Conservation (phyloP, 371 early-diverging fungal species). For the Synchytrium microbalum region DNA sequence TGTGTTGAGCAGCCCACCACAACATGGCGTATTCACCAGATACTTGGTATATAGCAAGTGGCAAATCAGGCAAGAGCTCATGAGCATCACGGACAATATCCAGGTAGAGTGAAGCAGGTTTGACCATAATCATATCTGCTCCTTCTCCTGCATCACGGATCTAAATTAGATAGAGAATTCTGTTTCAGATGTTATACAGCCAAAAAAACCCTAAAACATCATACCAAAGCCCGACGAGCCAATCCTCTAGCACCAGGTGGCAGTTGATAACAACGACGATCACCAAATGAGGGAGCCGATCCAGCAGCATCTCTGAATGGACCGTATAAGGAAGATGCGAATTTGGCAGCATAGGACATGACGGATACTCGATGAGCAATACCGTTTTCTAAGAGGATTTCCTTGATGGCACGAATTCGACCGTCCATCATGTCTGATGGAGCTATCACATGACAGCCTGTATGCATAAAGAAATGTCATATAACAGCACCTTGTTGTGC, state of each 20-base stretch:
- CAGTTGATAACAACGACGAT: conserved; percentile 91
- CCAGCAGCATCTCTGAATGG: conserved; percentile 94
- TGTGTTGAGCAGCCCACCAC: conserved; percentile 77
- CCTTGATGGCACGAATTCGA: conserved; percentile 85
- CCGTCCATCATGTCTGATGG: conserved; percentile 99
- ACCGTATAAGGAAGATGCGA: conserved; percentile 89
- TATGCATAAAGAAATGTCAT: not conserved
- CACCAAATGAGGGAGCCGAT: conserved; percentile 84
- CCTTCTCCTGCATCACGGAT: conserved; percentile 86
- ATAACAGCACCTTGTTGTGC: not conserved
- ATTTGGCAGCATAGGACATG: conserved; percentile 93
- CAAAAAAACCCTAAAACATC: too few species aligned
- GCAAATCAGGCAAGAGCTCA: conserved; percentile 52
- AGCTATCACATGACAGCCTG: conserved; percentile 67
- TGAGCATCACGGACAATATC: conserved; percentile 88
- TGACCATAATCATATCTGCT: conserved; percentile 94
- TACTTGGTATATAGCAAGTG: conserved; percentile 55
- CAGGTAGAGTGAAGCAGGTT: conserved; percentile 91
- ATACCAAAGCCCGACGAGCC: conserved; percentile 74
- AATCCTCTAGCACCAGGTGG: conserved; percentile 83
- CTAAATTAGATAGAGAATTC: conserved; percentile 13
- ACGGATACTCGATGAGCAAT: conserved; percentile 64
- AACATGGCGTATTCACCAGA: conserved; percentile 95
- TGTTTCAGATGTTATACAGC: not conserved
- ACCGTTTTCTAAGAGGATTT: conserved; percentile 56